Base-by-base conservation (phyloP, 306 rosid species). In the Rubus parviflorus region DNA sequence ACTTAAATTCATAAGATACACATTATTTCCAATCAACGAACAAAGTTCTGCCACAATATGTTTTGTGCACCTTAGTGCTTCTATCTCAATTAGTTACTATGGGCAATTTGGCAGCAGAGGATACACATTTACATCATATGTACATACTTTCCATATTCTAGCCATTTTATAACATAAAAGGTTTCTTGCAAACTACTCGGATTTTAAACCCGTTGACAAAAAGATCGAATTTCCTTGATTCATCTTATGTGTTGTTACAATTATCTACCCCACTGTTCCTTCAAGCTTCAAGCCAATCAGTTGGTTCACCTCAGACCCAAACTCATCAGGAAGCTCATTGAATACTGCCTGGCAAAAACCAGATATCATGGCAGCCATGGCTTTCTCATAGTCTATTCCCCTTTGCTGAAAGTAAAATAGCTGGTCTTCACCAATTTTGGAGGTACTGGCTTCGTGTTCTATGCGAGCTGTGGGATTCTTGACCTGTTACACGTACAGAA, bases 281-380 rank as follows among this genome's bases (percentile, higher is more conserved):
- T 92, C 98, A 82, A 94, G 96, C 88, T 94, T 94, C 89, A 94
- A 86, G 88, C 97, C 90, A 95, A 94, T 94, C 63, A 91, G 90
- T 72, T 91, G 97, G 86, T 91, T 90, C 80, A 94, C 98, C 87
- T 91, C 98, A 20, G 98, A 89, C 66, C 97, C 98, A 83, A 94
- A 94, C 80, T 94, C 98, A 47, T 91, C 97, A 1, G 98, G 98
- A 81, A 93, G 98, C 85, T 93, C 97, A 61, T 93, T 91, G 74
- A 93, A 93, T 78, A 93, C 98, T 52, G 90, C 98, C 45, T 89
- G 92, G 77, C 98, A 93, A 78, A 93, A 93, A 60, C 98, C 97
- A 63, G 96, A 91, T 74, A 93, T 93, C 98, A 93, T 93, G 70
- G 98, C 98, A 73, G 98, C 97, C 97, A 91, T 93, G 82, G 98